Base-by-base conservation (phyloP, 2,329 filamentous ascomycete genomes). In the Trichophyton equinum region DNA sequence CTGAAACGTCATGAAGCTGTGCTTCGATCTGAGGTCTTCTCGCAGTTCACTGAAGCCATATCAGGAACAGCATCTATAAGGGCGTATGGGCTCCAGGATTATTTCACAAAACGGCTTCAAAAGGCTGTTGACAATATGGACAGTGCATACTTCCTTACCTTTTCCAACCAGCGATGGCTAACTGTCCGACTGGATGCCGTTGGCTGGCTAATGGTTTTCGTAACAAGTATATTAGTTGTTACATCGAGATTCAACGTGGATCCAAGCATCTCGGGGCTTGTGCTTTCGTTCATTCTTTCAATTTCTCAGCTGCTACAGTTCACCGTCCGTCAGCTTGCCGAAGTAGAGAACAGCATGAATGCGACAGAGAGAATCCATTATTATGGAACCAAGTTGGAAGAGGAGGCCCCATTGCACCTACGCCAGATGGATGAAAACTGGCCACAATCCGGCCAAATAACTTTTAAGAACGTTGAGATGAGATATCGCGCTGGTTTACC, bases 261-360 rank as follows among this genome's bases (percentile, higher is more conserved):
- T 46, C 92, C 92, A 1, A 91, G 88, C 57, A 95, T 90, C 61
- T 86, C 84, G 53, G 94, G 94, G 20, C 78, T 97, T 44, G 91
- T 97, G 0, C 80, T 99, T 22, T 94, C 88, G 55, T 97, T 97
- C 73, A 95, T 97, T 69, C 81, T 99, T 18, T 83, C 87, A 13
- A 95, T 96, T 68, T 91, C 95, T 18, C 89, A 95, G 73, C 91
- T 96, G 87, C 86, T 97, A 65, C 92, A 96, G 71, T 96, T 96
- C 73, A 92, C 90, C 0, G 89, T 97, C 18, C 84, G 94, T 18
- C 92, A 97, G 74, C 80, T 96, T 6, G 92, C 92, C 27, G 92
- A 96, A 73, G 90, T 97, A 7, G 92, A 97, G 74, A 97, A 96
- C 75, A 90, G 91, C 70, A 97, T 97, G 92, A 97, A 96, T 72